These are phyloP conservation scores for Leishmania martiniquensis DNA, from an alignment of 208 protist genomes.

Conservation along the genomic window DNA sequence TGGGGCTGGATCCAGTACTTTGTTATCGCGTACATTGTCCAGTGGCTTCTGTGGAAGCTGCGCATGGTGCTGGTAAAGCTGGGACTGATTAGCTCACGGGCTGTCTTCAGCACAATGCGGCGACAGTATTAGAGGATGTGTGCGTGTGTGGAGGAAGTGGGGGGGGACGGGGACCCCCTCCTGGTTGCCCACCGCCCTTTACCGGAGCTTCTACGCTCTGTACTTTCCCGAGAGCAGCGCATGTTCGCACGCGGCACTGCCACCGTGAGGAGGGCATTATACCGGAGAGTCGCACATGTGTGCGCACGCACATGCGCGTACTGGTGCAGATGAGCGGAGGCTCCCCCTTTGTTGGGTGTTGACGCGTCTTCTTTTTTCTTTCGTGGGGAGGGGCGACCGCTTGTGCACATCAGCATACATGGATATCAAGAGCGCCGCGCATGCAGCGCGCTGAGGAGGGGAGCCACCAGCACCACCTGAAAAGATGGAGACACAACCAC, in stretches of 20 bases:
- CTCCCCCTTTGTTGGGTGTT: background rate
- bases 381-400: background rate
- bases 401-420: background rate
- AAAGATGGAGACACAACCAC: background rate
- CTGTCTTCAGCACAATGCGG: constrained; percentile 45
- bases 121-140: constrained; percentile 10
- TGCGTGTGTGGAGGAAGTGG: background rate
- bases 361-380: background rate
- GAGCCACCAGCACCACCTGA: background rate
- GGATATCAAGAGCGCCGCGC: too few species aligned
- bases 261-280: background rate
- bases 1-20: constrained; percentile 90
- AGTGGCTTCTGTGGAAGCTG: constrained; percentile 77
- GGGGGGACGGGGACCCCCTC: too few species aligned
- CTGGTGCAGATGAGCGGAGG: background rate
- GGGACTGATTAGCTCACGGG: constrained; percentile 58
- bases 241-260: background rate
- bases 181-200: too few species aligned
- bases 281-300: background rate
- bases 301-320: background rate
- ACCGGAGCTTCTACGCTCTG: background rate
- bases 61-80: constrained; percentile 60
- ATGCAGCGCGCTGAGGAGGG: too few species aligned
- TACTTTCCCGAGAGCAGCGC: background rate
- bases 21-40: constrained; percentile 66